Base-by-base conservation (phyloP, 2,329 filamentous ascomycete species). In the Claviceps sp. region DNA sequence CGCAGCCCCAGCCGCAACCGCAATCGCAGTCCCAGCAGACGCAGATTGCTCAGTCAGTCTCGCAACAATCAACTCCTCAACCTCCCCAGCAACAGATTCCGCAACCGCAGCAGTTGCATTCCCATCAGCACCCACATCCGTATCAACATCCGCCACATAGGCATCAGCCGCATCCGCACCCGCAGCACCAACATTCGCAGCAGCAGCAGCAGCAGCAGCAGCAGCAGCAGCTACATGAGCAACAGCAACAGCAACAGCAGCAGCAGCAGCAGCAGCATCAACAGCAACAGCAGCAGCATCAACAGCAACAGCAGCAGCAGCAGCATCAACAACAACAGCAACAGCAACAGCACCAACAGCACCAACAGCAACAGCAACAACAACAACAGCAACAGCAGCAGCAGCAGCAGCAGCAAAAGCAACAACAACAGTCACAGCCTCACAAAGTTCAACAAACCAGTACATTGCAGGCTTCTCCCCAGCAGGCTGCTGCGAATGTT, bases 401-500 rank as follows among this genome's bases (percentile, higher is more conserved):
- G 1, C 22, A 41, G 10, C 50, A 49, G 0, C 47, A 26, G 22
- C 45, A 30, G 0, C 56, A 59, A 4, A 48, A 53, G 4, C 58
- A 64, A 22, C 66, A 66, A 34, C 59, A 65, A 44, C 65, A 65
- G 42, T 57, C 61, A 10, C 56, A 59, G 11, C 52, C 56, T 4
- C 60, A 63, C 49, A 58, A 64, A 42, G 60, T 55, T 4, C 61
- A 62, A 52, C 70, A 74, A 50, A 56, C 59, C 8, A 69, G 61
- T 53, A 58, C 63, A 40, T 59, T 57, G 11, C 62, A 64, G 48
- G 57, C 61, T 8, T 70, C 58, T 34, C 57, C 61, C 3, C 65
- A 64, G 49, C 59, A 59, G 48, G 64, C 66, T 52, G 57, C 62
- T 5, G 66, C 69, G 45, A 67, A 69, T 38, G 61, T 65, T 19